phyloP scores from a whole-genome alignment of 176 grass and related monocot species.

The Avena insularis region DNA sequence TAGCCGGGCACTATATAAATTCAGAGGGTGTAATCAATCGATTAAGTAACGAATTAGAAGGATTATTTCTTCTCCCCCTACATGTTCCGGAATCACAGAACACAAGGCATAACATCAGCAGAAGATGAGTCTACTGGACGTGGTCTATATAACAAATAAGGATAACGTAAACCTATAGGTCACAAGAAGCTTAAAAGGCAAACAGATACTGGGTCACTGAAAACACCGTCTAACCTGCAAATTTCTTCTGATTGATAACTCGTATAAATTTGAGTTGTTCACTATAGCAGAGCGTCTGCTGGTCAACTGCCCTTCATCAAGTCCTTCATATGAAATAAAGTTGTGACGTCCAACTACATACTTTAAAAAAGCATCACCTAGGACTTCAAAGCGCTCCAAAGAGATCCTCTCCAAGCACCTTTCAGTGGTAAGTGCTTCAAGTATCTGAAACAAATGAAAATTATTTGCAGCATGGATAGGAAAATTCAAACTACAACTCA shows the following conservation, averaged over 20 bases:
- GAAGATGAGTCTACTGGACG: constrained; percentile 17
- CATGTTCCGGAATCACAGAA: background rate
- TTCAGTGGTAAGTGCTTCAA: constrained; percentile 95
- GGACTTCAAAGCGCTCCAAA: constrained; percentile 92
- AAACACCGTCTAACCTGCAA: constrained; percentile 72
- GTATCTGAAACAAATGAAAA: constrained; percentile 69
- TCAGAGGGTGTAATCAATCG: background rate
- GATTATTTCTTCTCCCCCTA: constrained; percentile 11
- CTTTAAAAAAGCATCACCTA: constrained; percentile 97
- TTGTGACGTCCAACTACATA: constrained; percentile 82
- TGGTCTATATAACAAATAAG: constrained; percentile 7
- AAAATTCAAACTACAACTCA: constrained; percentile 39
- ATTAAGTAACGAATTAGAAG: background rate
- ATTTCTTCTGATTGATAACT: constrained; percentile 74
- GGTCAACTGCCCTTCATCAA: constrained; percentile 95
- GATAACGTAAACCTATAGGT: constrained; percentile 28
- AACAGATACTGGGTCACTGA: constrained; percentile 33
- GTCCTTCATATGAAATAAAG: constrained; percentile 76
- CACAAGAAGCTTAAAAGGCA: constrained; percentile 34
- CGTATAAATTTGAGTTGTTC: constrained; percentile 88
- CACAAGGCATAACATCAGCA: constrained; percentile 14
- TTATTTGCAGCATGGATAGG: constrained; percentile 30
- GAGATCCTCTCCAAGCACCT: constrained; percentile 93
- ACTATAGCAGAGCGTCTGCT: constrained; percentile 76
- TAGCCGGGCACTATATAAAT: background rate